Conservation (phyloP, 2,329 filamentous ascomycete genomes). For the Colletotrichum spaethianum region DNA sequence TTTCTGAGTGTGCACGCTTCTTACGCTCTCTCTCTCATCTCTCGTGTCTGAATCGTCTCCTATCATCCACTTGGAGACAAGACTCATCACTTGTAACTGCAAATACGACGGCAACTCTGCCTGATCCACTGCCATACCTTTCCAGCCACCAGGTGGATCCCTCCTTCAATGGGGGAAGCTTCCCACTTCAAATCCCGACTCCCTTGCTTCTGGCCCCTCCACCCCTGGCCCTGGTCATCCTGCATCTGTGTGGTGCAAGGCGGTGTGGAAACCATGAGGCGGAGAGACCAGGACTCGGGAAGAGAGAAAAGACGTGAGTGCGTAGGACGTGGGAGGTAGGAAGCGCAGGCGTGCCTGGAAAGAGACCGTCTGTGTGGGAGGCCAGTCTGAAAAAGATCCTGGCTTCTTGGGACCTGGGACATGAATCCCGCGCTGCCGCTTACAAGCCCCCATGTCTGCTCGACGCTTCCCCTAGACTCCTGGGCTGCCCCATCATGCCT, state of each 20-base stretch:
- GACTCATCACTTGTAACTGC: background rate
- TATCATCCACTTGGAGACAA: conserved; percentile 10
- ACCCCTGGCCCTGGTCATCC: conserved; percentile 13
- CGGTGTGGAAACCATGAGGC: conserved; percentile 33
- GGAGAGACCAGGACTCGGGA: background rate
- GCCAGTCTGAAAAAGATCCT: conserved; percentile 23
- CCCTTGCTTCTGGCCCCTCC: conserved; percentile 24
- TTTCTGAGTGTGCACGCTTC: too few species aligned
- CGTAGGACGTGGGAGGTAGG: background rate
- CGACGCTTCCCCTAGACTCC: conserved; percentile 18
- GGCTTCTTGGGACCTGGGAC: conserved; percentile 27
- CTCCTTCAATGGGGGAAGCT: conserved; percentile 16
- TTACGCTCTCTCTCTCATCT: conserved; percentile 4
- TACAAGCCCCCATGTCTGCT: conserved; percentile 28
- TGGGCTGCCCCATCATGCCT: conserved; percentile 28
- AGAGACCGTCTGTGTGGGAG: conserved; percentile 21
- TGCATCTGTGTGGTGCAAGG: conserved; percentile 37
- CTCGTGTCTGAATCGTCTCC: background rate
- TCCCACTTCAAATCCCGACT: conserved; percentile 33
- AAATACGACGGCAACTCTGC: conserved; percentile 2
- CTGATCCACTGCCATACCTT: conserved; percentile 1
- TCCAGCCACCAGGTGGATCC: conserved; percentile 16
- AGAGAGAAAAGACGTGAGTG: background rate
- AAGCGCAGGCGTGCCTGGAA: background rate
- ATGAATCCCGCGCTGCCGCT: conserved; percentile 28